These are phyloP conservation scores for Helicosporidium sp. DNA, from an alignment of 139 green algal species.

Conservation along the genomic window DNA sequence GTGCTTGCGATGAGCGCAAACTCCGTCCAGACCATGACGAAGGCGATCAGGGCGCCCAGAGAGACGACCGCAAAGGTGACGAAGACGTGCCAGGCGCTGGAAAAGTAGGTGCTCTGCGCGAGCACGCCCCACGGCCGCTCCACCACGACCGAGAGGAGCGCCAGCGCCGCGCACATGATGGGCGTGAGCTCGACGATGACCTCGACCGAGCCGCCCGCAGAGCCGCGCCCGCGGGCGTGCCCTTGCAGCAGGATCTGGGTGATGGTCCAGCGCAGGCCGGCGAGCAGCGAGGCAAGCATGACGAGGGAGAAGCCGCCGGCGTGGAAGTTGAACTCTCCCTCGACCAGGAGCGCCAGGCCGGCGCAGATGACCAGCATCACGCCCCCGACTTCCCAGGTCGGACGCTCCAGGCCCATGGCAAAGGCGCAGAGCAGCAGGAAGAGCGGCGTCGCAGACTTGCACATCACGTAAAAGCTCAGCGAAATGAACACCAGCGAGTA, in stretches of 20 bases:
- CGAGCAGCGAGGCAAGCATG: conserved; percentile 58
- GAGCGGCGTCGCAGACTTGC: conserved; percentile 71
- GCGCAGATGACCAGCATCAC: conserved; percentile 59
- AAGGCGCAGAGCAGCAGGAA: conserved; percentile 88
- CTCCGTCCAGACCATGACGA: conserved; percentile 65
- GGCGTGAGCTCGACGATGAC: conserved; percentile 30
- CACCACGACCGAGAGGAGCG: conserved; percentile 33
- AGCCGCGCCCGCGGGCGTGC: not conserved
- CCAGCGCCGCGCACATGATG: conserved; percentile 54
- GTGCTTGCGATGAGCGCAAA: conserved; percentile 66
- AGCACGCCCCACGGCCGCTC: conserved; percentile 52
- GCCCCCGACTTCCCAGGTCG: conserved; percentile 44
- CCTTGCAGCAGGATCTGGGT: conserved; percentile 68
- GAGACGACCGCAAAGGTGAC: conserved; percentile 32
- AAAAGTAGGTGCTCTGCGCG: conserved; percentile 47
- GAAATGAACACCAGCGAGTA: conserved; percentile 72
- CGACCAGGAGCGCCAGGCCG: conserved; percentile 71
- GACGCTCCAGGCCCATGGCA: conserved; percentile 48
- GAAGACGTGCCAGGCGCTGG: conserved; percentile 5
- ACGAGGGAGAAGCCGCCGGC: conserved; percentile 61
- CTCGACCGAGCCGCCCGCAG: conserved; percentile 14
- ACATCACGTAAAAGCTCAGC: conserved; percentile 90
- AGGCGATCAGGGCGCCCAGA: conserved; percentile 46
- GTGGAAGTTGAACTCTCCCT: conserved; percentile 72
- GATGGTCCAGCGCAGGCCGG: conserved; percentile 72